A percentile compares a stretch with the other conserved stretches of the same genome.
phyloP scores from a whole-genome alignment of 352 stramenopile genomes.

The Plasmopara muralis region DNA sequence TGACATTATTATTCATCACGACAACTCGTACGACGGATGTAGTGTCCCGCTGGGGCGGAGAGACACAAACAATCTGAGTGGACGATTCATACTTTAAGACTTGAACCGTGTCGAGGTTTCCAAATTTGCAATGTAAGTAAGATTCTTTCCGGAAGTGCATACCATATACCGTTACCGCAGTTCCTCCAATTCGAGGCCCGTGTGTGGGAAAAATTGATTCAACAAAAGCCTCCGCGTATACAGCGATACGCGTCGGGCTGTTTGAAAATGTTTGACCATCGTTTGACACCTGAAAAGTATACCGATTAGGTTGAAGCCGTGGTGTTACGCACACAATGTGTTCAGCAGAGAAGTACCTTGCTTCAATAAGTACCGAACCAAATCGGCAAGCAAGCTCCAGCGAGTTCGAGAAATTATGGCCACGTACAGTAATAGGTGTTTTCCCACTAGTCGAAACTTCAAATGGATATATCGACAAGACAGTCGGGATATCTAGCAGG shows the following conservation, averaged over 20 bases:
- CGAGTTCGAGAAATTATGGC: constrained; percentile 70
- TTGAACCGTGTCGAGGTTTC: constrained; percentile 29
- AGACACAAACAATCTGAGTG: constrained; percentile 62
- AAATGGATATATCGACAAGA: constrained; percentile 16
- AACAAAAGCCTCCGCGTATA: constrained; percentile 73
- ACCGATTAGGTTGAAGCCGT: constrained; percentile 38
- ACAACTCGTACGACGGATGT: constrained; percentile 36
- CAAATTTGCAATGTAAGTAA: constrained; percentile 77
- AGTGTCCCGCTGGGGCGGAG: constrained; percentile 40
- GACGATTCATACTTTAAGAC: constrained; percentile 63
- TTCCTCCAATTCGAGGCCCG: constrained; percentile 73
- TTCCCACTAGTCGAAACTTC: constrained; percentile 29
- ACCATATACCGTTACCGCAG: constrained; percentile 76
- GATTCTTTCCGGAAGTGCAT: constrained; percentile 64
- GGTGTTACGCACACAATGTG: constrained; percentile 61
- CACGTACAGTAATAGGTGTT: constrained; percentile 64
- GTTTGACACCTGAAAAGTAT: constrained; percentile 78
- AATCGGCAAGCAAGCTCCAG: constrained; percentile 80
- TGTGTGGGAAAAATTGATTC: constrained; percentile 57
- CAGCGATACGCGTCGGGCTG: constrained; percentile 44
- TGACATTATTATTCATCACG: constrained; percentile 68
- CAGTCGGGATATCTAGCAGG: constrained; percentile 8
- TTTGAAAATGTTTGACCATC: constrained; percentile 59
- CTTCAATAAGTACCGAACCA: constrained; percentile 42
- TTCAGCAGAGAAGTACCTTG: constrained; percentile 38